phyloP scores from a whole-genome alignment of 1,284 basidiomycete species.

The Pseudozyma pruni region DNA sequence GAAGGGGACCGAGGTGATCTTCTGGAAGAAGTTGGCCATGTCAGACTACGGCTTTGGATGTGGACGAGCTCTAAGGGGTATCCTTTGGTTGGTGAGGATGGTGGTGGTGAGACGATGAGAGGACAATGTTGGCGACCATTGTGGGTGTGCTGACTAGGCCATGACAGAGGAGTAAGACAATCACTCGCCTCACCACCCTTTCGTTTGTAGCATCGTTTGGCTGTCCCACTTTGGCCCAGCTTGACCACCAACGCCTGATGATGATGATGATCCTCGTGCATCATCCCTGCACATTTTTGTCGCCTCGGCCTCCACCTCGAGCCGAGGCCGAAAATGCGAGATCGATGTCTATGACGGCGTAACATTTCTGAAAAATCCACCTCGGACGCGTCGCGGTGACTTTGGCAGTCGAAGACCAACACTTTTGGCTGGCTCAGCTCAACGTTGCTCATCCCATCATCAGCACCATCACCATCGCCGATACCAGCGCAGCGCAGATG shows the following conservation, averaged over 20 bases:
- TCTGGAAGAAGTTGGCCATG: constrained; percentile 40
- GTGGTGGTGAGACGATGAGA: not conserved
- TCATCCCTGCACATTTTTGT: not conserved
- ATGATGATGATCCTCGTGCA: constrained; percentile 2
- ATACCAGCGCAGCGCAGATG: not conserved
- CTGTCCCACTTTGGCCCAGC: too few relatives aligned
- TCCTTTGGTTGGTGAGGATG: not conserved
- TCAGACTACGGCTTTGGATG: not conserved
- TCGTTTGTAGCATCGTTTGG: too few relatives aligned
- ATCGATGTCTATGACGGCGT: not conserved
- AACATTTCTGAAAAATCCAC: constrained; percentile 1
- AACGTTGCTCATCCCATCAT: not conserved
- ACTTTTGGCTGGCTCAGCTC: constrained; percentile 7
- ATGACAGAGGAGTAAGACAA: too few relatives aligned
- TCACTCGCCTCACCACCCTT: too few relatives aligned
- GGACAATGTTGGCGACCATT: not conserved
- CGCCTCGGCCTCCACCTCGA: constrained; percentile 6
- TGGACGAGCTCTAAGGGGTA: constrained; percentile 3
- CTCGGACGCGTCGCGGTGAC: constrained; percentile 32
- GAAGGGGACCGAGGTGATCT: constrained; percentile 40
- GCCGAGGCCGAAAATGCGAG: not conserved
- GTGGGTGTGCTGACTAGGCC: too few relatives aligned
- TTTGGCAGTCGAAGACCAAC: constrained; percentile 18
- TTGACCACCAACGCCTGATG: not conserved
- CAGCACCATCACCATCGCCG: constrained; percentile 6